These are phyloP conservation scores for Schoenoplectus tabernaemontani DNA, from an alignment of 202 grass and related monocot genomes.

Conservation along the genomic window DNA sequence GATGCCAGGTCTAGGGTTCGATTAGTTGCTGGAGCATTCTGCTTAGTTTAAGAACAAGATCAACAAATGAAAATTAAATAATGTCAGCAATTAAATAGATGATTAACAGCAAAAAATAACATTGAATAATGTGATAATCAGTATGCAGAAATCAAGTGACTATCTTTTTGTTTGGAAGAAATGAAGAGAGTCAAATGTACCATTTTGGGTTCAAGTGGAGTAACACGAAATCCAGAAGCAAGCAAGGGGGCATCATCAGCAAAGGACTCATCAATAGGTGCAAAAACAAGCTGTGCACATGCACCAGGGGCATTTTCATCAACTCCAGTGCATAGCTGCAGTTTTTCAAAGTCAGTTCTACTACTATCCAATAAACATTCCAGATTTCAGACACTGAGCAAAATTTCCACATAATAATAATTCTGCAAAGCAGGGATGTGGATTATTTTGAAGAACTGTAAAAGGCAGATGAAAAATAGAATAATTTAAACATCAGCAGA, in stretches of 20 bases:
- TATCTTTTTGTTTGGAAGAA: neutral
- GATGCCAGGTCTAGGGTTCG: constrained; percentile 92
- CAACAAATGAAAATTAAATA: neutral
- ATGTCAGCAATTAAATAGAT: neutral
- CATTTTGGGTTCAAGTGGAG: constrained; percentile 70
- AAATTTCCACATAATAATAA: neutral
- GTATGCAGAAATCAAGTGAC: neutral
- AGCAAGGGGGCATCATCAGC: constrained; percentile 76
- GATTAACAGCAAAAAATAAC: neutral
- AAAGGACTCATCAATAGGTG: constrained; percentile 95
- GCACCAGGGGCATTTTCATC: constrained; percentile 81
- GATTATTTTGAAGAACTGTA: neutral
- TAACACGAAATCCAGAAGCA: constrained; percentile 92
- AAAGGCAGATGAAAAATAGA: neutral
- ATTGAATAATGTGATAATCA: neutral
- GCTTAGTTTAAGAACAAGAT: neutral
- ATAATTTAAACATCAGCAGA: neutral
- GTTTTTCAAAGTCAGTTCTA: neutral
- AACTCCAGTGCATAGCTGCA: constrained; percentile 79
- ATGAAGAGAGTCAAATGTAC: constrained; percentile 28
- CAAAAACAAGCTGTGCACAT: constrained; percentile 88
- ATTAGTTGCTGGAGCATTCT: constrained; percentile 54
- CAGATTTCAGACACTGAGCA: neutral
- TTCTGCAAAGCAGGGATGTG: neutral
- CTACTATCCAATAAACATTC: neutral